Percentiles rank a stretch among this genome's conserved stretches.
Conservation (phyloP, 2,329 filamentous ascomycete genomes). For the Amesomyces nigricolor region DNA sequence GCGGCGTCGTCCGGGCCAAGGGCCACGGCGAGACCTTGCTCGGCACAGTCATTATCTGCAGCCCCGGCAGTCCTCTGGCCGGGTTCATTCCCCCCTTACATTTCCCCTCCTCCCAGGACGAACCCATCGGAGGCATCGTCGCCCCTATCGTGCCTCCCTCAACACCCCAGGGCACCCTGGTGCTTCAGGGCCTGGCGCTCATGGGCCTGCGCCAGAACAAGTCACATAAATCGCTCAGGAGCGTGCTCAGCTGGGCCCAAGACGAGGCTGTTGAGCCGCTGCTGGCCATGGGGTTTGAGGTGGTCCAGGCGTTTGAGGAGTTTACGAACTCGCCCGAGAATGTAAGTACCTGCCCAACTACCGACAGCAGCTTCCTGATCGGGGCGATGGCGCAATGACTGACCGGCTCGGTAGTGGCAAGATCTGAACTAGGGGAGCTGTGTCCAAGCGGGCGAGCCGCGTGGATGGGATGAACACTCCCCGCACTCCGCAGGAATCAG, state of each 20-base stretch:
- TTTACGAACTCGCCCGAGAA: conserved; percentile 58
- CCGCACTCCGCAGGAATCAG: background rate
- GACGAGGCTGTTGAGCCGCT: conserved; percentile 70
- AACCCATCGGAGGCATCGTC: conserved; percentile 67
- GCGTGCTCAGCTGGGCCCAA: conserved; percentile 71
- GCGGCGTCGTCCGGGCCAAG: conserved; percentile 79
- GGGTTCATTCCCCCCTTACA: conserved; percentile 65
- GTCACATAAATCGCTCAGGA: conserved; percentile 65
- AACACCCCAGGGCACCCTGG: conserved; percentile 60
- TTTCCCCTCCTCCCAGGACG: conserved; percentile 38
- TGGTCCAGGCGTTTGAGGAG: conserved; percentile 76
- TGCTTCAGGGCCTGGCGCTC: conserved; percentile 70
- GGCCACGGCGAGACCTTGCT: conserved; percentile 61
- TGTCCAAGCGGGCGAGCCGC: background rate
- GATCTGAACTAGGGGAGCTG: conserved; percentile 15
- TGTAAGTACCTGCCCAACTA: conserved; percentile 32
- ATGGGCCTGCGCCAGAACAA: conserved; percentile 81
- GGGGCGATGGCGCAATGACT: background rate
- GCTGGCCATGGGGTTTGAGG: conserved; percentile 72
- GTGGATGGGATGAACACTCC: background rate
- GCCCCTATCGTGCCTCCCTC: conserved; percentile 67
- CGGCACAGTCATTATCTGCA: conserved; percentile 75
- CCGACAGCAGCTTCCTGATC: background rate
- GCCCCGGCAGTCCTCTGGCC: conserved; percentile 60
- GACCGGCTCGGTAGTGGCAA: conserved; percentile 16